Base-by-base conservation (phyloP, 1,139 yeast species). In the Diutina neorugosa region DNA sequence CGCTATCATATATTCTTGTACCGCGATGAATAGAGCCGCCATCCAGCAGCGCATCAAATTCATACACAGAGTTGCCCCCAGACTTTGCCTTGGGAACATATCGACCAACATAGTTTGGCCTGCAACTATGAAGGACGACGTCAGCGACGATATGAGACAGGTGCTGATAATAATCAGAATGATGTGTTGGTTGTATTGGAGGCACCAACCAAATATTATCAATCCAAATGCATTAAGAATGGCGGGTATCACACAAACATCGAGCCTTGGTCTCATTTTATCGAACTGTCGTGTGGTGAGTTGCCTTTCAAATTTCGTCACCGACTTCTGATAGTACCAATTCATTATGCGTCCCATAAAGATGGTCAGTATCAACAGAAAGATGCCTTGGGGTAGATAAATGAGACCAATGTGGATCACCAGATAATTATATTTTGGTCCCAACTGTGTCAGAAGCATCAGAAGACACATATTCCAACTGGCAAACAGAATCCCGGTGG, bases 181-280 rank as follows among this genome's bases (percentile, higher is more conserved):
- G 42, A 83, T 66, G 48, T 73, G 73, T 0, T 75, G 77, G 12
- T 70, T 63, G 25, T 71, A 62, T 48, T 78, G 70, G 4, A 86
- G 59, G 52, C 86, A 76, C 95, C 96, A 87, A 1, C 93, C 95
- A 67, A 78, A 86, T 0, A 80, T 65, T 1, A 81, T 57, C 3
- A 76, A 64, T 0, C 80, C 73, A 3, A 64, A 60, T n/a, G 73
- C 59, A 21, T 72, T 62, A 2, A 73, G 31, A 43, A 63, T 5
- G 51, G 71, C 55, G 0, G 73, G 72, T 1, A 63, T 51, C 2
- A 69, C 53, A 19, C 67, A 60, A 55, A 68, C 54, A 49, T 65
- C 65, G 16, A 71, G 55, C 54, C 76, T 61, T 0, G 70, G 60
- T 19, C 63, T 60, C 18, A 63, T 56, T 9, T 59, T 56, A 55